Percentiles rank a stretch among this genome's conserved stretches.
Evolutionary conservation across 1,139 yeast species (phyloP).

Genomic region (Debaryomyces sp.): DNA sequence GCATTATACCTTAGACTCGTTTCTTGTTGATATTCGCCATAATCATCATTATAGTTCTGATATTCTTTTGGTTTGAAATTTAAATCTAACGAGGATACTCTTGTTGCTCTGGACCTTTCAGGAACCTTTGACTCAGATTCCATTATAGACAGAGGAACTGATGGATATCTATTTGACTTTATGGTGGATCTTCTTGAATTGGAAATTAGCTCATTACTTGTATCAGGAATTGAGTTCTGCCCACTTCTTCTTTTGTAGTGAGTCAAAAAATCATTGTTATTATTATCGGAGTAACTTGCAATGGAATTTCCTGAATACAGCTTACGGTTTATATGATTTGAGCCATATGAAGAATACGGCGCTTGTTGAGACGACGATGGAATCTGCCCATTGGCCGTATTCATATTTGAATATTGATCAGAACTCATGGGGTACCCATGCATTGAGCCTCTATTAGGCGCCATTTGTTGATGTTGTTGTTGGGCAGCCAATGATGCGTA

Average conservation of each 20-base stretch:
- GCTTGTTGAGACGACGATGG: background rate
- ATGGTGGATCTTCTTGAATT: slow-evolving; percentile 37
- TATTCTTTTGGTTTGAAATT: slow-evolving; percentile 27
- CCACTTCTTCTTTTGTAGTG: slow-evolving; percentile 4
- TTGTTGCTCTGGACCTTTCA: slow-evolving; percentile 1
- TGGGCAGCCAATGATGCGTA: slow-evolving; percentile 29
- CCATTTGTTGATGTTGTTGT: background rate
- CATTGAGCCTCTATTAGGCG: background rate
- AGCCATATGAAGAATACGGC: background rate
- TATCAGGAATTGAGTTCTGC: slow-evolving; percentile 6
- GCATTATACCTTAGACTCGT: background rate
- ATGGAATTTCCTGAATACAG: background rate
- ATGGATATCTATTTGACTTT: slow-evolving; percentile 40
- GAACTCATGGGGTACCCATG: background rate
- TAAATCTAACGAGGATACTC: slow-evolving; percentile 30
- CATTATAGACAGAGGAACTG: slow-evolving; percentile 32
- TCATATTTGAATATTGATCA: background rate
- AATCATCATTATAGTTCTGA: slow-evolving; percentile 15
- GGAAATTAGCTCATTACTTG: slow-evolving; percentile 26
- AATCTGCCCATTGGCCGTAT: background rate
- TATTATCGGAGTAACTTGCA: background rate
- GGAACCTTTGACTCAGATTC: slow-evolving; percentile 6
- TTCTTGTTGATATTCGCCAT: slow-evolving; percentile 5
- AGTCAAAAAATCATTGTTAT: slow-evolving; percentile 6
- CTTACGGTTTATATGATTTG: background rate